Percentiles rank a stretch among this genome's conserved stretches.
phyloP scores from a whole-genome alignment of 129 eudicot genomes.

The Escallonia herrerae region DNA sequence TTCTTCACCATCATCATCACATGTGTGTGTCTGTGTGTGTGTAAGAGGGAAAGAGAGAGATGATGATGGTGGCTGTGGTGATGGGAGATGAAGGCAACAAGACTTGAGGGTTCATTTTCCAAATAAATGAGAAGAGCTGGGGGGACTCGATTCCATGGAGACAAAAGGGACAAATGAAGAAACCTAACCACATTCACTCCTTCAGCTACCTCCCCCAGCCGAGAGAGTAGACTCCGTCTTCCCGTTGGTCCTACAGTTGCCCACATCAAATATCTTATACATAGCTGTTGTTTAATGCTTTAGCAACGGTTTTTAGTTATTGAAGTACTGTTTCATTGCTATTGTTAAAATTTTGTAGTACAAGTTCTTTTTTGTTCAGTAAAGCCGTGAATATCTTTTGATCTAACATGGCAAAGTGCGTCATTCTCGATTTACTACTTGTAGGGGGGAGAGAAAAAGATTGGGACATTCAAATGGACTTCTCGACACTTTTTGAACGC shows the following conservation, averaged over 20 bases:
- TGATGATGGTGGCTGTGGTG: not conserved
- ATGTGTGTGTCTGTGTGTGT: not conserved
- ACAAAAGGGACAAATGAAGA: constrained; percentile 10
- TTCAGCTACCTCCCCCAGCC: no score
- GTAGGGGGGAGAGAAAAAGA: no score
- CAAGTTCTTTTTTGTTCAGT: no score
- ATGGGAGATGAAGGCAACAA: not conserved
- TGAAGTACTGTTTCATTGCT: no score
- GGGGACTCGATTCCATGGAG: constrained; percentile 13
- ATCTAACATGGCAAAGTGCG: no score
- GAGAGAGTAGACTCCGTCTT: not conserved
- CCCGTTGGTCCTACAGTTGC: not conserved
- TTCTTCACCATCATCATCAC: not conserved
- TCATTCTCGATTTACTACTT: no score
- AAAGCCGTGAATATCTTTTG: no score
- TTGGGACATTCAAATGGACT: no score
- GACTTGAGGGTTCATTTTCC: constrained; percentile 18
- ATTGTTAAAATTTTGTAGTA: no score
- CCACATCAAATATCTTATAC: not conserved
- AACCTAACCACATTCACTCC: constrained; percentile 20
- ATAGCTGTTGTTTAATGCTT: no score
- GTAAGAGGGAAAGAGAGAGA: not conserved
- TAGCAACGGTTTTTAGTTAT: no score
- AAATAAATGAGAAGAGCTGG: constrained; percentile 9
- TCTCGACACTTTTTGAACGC: no score